Base-by-base conservation (phyloP, 371 early-diverging fungal genomes). In the Smittium culicis region DNA sequence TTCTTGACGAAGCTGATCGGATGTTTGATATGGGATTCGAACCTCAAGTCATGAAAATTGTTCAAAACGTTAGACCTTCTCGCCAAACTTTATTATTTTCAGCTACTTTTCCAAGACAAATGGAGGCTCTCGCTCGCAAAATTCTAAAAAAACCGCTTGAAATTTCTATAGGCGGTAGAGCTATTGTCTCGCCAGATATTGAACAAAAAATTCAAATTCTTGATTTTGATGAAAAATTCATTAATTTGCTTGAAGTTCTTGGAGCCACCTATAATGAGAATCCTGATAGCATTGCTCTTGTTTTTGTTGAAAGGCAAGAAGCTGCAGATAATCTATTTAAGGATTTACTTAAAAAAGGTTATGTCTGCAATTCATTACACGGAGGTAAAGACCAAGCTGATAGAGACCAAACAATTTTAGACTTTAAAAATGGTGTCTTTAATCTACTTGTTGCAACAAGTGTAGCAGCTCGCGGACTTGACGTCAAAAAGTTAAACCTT, bases 11-110 rank as follows among this genome's bases (percentile, higher is more conserved):
- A 82, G 94, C 96, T 1, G 96, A 96, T 78, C 86, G 93, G 70
- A 93, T 96, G 88, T 90, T 92, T 77, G 99, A 98, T 80, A 89
- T 97, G 89, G 99, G 98, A 27, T 99, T 99, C 74, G 97, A 96
- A 73, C 96, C 94, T 45, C 98, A 99, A 78, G 86, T 86, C 75
- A 91, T 92, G 88, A 89, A 91, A 72, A 98, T 99, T 71, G 88
- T 96, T n/a, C 86, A 88, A 69, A 90, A 91, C 71, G 87, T 98
- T n/a, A 83, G 94, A n/a, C 97, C 96, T 1, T 83, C 83, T 66
- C 83, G 91, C 1, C 98, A 98, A 67, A 91, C 92, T 0, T 88
- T 95, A 1, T 75, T 98, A 60, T 99, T 96, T 70, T 94, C 94
- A 1, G 98, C 98, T 17, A 99, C 99, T 0, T 97, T 95, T 72